Evolutionary conservation across 768 basidiomycete genomes (phyloP), one percentile per base, ranked within the genome.

Genomic region (Lactifluus hygrophoroides): DNA sequence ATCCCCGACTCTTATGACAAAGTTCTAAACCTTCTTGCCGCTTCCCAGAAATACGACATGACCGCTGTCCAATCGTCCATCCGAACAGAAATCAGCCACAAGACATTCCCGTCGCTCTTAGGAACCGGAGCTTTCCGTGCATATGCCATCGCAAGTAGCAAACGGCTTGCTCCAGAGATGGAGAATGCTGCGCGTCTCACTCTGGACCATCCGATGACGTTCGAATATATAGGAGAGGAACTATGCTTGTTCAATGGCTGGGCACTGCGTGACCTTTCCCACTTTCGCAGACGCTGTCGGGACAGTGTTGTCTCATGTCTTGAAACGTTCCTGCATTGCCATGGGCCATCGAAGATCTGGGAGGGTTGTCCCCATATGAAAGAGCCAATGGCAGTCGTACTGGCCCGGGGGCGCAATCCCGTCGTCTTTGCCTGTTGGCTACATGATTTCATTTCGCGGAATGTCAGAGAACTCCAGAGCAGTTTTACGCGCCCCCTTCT

Each of bases 1-100:
- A 23, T 54, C 11, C 53, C 53, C 21, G 16, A 46, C 16, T 54
- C 53, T 7, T 54, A 46, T 23, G 23, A 45, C 32, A 46, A 23
- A 13, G 48, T 62, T 13, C 17, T 46, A 32, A 32, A 19, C 32
- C 54, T 63, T 25, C 51, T 66, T 9, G 50, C 51, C 5, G 65
- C 64, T 5, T 63, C 61, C 3, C 27, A 42, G 21, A 69, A 69
- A 51, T 69, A 68, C 53, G 52, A 65, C 19, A 64, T 69, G 57
- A 38, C 30, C 30, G 48, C 45, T 48, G 46, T 61, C 27, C 37
- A 44, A 46, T 54, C 53, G 5, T 54, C 44, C 34, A 32, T 54
- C 16, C 53, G 53, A 14, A 25, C 32, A 7, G 21, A 44, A 5
- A n/a, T 44, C 34, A 19, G 45, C 43, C 25, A 49, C 37, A 37